Evolutionary conservation across 2,329 filamentous ascomycete species (phyloP).

Genomic region (Ceratocystis alfenasii): DNA sequence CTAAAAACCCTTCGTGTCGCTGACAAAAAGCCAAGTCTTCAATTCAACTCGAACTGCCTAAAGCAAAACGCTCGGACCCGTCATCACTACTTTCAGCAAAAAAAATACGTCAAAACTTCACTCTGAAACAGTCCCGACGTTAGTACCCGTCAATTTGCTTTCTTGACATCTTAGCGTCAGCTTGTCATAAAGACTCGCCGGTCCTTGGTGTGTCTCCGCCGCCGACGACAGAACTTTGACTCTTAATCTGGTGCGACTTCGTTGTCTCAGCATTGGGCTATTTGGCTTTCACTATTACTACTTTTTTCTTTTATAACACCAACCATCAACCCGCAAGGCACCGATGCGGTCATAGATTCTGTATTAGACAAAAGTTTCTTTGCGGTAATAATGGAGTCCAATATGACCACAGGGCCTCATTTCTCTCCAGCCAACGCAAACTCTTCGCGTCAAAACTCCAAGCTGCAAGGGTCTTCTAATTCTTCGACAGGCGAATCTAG

Average conservation of each 20-base stretch:
- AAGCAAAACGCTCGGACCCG: constrained; percentile 3
- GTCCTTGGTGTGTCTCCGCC: not conserved
- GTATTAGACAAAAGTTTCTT: not conserved
- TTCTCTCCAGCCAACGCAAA: not conserved
- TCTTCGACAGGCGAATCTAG: constrained; percentile 9
- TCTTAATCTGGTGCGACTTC: not conserved
- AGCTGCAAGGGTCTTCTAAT: constrained; percentile 15
- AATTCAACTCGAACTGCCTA: not conserved
- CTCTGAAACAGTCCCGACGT: not conserved
- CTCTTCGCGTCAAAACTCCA: constrained; percentile 16
- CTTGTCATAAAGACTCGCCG: not conserved
- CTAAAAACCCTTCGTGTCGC: not conserved
- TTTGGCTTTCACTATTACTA: not conserved
- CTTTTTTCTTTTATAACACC: not conserved
- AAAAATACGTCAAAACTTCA: not conserved
- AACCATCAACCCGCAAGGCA: not conserved
- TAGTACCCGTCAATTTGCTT: constrained; percentile 7
- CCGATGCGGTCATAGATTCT: not conserved
- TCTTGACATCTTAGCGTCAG: constrained; percentile 6
- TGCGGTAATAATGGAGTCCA: constrained; percentile 10
- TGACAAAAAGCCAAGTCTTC: not conserved
- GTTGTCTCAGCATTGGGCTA: not conserved
- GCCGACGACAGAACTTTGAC: not conserved
- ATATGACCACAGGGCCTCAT: constrained; percentile 10
- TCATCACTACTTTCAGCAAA: not conserved